These are phyloP conservation scores for Betula pendula DNA, from an alignment of 306 rosid genomes.

Conservation along the genomic window DNA sequence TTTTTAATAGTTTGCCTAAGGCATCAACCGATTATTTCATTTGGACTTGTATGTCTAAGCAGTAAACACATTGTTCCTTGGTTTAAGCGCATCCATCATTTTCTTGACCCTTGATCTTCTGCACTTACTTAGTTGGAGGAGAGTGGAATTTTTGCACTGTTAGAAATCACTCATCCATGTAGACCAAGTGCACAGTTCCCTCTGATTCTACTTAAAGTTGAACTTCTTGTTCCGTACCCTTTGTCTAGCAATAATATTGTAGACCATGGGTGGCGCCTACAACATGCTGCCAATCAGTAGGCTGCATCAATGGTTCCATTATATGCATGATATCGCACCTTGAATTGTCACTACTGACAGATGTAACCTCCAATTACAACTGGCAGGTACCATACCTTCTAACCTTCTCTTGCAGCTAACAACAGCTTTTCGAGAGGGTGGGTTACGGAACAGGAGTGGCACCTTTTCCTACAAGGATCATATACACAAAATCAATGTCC, in stretches of 20 bases:
- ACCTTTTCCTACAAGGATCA: conserved; percentile 76
- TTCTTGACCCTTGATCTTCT: not conserved
- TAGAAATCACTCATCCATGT: not conserved
- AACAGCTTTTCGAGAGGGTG: conserved; percentile 88
- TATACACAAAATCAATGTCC: conserved; percentile 61
- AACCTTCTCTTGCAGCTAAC: conserved; percentile 92
- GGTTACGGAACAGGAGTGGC: conserved; percentile 67
- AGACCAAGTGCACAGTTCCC: not conserved
- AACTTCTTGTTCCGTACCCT: not conserved
- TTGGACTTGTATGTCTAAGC: not conserved
- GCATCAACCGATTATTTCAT: not conserved
- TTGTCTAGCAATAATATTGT: not conserved
- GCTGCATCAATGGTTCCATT: not conserved
- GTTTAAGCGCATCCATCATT: not conserved
- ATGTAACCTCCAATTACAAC: conserved; percentile 25
- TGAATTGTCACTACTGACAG: conserved; percentile 13
- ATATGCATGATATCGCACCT: not conserved
- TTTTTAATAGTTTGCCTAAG: not conserved
- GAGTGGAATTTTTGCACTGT: not conserved
- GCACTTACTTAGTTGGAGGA: not conserved
- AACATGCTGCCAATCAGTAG: not conserved
- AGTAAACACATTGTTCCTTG: not conserved
- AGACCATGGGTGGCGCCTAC: not conserved
- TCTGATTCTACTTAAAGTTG: not conserved
- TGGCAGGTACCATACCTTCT: conserved; percentile 87